A percentile compares a stretch with the other conserved stretches of the same genome.
These are phyloP conservation scores for Fusarium sp. DNA, from an alignment of 2,329 filamentous ascomycete genomes.

Conservation along the genomic window DNA sequence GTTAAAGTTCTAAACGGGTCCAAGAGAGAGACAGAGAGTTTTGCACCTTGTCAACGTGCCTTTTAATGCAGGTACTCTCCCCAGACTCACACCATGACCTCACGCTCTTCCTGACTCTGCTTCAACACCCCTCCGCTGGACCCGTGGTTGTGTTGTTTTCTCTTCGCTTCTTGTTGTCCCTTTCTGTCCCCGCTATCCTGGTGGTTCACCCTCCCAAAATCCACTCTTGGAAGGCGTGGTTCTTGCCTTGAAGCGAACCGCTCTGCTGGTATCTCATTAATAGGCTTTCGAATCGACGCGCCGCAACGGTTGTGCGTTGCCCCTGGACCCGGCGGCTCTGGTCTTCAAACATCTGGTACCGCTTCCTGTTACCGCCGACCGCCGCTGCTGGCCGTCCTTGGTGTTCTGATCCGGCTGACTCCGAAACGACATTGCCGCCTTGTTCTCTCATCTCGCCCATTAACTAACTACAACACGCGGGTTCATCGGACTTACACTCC, in stretches of 20 bases:
- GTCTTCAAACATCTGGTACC: conserved; percentile 33
- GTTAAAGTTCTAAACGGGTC: conserved; percentile 36
- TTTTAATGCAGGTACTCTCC: conserved; percentile 52
- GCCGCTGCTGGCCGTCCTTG: conserved; percentile 20
- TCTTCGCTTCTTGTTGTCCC: conserved; percentile 48
- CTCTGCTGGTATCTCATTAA: conserved; percentile 48
- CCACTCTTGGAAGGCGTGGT: conserved; percentile 46
- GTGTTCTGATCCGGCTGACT: conserved; percentile 43
- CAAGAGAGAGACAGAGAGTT: conserved; percentile 23
- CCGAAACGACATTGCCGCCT: conserved; percentile 40
- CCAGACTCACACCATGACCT: conserved; percentile 49
- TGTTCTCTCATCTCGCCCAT: conserved; percentile 45
- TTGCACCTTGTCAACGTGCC: conserved; percentile 32
- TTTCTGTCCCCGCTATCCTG: conserved; percentile 45
- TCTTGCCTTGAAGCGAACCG: conserved; percentile 50
- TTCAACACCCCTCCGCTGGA: conserved; percentile 47
- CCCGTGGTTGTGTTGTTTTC: conserved; percentile 42
- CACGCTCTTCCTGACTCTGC: conserved; percentile 47
- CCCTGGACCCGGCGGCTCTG: conserved; percentile 38
- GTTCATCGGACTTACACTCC: conserved; percentile 35
- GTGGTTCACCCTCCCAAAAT: conserved; percentile 46
- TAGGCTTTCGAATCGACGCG: conserved; percentile 41
- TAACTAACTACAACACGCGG: conserved; percentile 34
- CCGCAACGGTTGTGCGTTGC: conserved; percentile 40
- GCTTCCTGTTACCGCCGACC: conserved; percentile 34